phyloP scores from a whole-genome alignment of 306 rosid species.

The Cucurbita ficifolia region DNA sequence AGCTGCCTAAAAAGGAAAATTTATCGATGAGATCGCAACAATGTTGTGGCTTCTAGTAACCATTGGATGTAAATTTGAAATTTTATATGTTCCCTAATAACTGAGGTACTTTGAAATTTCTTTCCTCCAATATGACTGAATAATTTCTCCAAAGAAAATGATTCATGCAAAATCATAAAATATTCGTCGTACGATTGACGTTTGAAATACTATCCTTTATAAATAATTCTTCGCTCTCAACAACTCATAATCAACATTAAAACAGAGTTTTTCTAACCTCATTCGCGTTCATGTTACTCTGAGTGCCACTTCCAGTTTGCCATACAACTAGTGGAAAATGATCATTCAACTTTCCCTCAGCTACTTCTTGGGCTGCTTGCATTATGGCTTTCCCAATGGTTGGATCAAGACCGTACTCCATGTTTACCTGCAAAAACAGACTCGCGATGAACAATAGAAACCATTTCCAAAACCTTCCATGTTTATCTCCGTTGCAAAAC shows the following conservation, averaged over 20 bases:
- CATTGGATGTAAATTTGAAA: too few relatives aligned
- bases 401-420: slow-evolving; percentile 87
- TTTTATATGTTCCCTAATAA: too few relatives aligned
- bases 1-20: background rate
- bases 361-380: slow-evolving; percentile 93
- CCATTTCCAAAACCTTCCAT: background rate
- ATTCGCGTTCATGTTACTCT: slow-evolving; percentile 97
- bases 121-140: too few relatives aligned
- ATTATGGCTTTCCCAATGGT: slow-evolving; percentile 71
- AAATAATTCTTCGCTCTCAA: background rate
- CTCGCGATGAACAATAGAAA: background rate
- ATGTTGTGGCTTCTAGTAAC: too few relatives aligned
- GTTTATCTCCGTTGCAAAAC: background rate
- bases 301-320: slow-evolving; percentile 99
- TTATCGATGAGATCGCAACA: background rate
- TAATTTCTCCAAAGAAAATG: background rate
- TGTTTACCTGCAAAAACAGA: slow-evolving; percentile 50
- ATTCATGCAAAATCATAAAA: background rate
- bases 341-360: slow-evolving; percentile 86
- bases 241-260: background rate
- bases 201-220: background rate
- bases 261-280: slow-evolving; percentile 32
- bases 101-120: too few relatives aligned
- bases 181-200: background rate
- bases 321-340: slow-evolving; percentile 96